Evolutionary conservation across 2,329 filamentous ascomycete genomes (phyloP), one percentile per base, ranked within the genome.

Genomic region (Microdochium trichocladiopsis): DNA sequence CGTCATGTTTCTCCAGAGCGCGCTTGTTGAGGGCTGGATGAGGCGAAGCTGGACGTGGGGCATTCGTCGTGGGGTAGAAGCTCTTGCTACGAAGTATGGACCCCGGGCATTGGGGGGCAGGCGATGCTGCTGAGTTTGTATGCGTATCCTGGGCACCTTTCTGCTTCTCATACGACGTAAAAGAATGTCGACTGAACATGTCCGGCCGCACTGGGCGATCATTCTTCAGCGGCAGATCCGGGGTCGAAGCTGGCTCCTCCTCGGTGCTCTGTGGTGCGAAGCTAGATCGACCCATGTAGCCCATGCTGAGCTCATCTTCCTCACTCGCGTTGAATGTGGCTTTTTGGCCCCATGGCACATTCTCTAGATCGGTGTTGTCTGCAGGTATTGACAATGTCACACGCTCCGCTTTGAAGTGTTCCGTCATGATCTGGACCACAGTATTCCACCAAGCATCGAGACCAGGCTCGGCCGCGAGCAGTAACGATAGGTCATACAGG

Each of bases 321-420:
- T 83, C 77, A 53, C 82, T 76, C 31, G 81, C 76, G 61, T 89
- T 90, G 68, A 88, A 97, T 0, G 89, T 91, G 2, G 92, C 91
- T 66, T 95, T 96, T 67, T 97, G 94, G 2, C 91, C 93, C 94
- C 94, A 99, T 0, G 94, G 94, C 16, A 96, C 91, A 66, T 97
- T 99, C 66, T 96, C 90, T 47, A 96, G 83, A 65, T 99, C 94
- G 21, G 92, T 95, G 1, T 88, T 78, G 71, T 97, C 94, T 48
- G 92, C 89, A 11, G 94, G 94, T 25, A 96, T 79, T 2, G 92
- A 88, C 47, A 99, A 75, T 6, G 90, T 92, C 4, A 93, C 85
- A 58, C 94, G 80, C 63, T 96, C 90, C 1, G 89, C 93, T 55
- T 87, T 88, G 68, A 91, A 99, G 57, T 85, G 78, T 33, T 88